These are phyloP conservation scores for Cordyceps javanica DNA, from an alignment of 2,329 filamentous ascomycete genomes.

Conservation along the genomic window DNA sequence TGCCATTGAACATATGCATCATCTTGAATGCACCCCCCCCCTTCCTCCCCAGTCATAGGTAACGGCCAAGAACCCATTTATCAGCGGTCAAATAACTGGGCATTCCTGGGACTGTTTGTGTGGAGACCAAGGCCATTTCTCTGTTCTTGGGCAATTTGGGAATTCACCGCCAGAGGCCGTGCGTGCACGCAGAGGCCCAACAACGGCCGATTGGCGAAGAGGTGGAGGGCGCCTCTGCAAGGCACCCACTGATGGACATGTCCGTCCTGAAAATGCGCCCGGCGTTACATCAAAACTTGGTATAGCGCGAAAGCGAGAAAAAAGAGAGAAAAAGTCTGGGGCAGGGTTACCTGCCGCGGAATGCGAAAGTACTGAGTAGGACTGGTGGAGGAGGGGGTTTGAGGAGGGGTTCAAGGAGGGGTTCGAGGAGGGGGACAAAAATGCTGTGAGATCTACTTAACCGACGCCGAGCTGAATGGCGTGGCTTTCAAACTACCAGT, in stretches of 20 bases:
- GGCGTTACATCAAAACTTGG: not conserved
- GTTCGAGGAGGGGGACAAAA: not conserved
- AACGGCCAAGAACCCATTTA: not conserved
- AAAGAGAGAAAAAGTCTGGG: not conserved
- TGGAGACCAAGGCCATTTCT: not conserved
- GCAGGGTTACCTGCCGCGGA: not conserved
- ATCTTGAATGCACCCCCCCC: not conserved
- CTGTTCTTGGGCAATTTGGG: not conserved
- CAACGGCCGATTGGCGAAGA: not conserved
- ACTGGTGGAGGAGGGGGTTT: no score
- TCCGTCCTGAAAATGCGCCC: not conserved
- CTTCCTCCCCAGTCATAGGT: no score
- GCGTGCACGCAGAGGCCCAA: slow-evolving; percentile 6
- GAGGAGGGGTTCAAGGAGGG: not conserved
- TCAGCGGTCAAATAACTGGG: not conserved
- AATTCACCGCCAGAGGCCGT: slow-evolving; percentile 11
- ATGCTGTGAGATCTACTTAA: not conserved
- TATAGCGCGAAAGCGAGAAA: no score
- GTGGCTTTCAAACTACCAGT: not conserved
- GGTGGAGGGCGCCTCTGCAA: slow-evolving; percentile 1
- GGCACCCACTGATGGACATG: not conserved
- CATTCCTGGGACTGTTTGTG: not conserved
- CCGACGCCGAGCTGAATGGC: not conserved
- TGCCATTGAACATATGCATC: not conserved
- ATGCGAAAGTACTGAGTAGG: no score